Conservation (phyloP, 2,329 filamentous ascomycete genomes). For the Aspergillus ochraceus region DNA sequence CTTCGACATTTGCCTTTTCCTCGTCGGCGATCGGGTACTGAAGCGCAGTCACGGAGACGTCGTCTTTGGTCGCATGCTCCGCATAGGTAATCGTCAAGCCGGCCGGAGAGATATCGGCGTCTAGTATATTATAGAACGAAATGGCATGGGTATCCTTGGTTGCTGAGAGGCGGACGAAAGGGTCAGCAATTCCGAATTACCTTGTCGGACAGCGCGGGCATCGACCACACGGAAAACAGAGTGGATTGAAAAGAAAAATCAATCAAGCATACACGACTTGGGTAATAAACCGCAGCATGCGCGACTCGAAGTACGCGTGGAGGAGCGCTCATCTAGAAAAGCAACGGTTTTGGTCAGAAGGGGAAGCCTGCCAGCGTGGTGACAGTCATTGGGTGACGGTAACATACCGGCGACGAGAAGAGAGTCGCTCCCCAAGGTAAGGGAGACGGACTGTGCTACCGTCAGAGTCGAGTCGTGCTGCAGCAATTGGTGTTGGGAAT, state of each 20-base stretch:
- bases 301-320: conserved; percentile 48
- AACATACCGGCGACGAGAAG: conserved; percentile 58
- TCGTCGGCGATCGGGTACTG: conserved; percentile 61
- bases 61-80: conserved; percentile 56
- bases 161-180: conserved; percentile 29
- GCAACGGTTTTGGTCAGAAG: conserved; percentile 2
- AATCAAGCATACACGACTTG: conserved; percentile 46
- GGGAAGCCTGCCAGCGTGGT: not conserved
- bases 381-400: conserved; percentile 4
- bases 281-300: conserved; percentile 58
- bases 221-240: not conserved
- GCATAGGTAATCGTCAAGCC: conserved; percentile 74
- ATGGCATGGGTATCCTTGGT: conserved; percentile 59
- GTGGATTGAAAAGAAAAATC: not conserved
- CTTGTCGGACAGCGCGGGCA: not conserved
- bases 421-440: conserved; percentile 62
- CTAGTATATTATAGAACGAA: conserved; percentile 80
- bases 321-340: conserved; percentile 53
- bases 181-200: not conserved
- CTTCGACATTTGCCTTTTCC: conserved; percentile 49
- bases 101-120: conserved; percentile 65
- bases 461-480: conserved; percentile 49
- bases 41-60: conserved; percentile 61
- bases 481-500: conserved; percentile 30
- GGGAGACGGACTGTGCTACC: conserved; percentile 58